phyloP scores from a whole-genome alignment of 2,329 filamentous ascomycete genomes.

The Malbranchea cinnamomea region DNA sequence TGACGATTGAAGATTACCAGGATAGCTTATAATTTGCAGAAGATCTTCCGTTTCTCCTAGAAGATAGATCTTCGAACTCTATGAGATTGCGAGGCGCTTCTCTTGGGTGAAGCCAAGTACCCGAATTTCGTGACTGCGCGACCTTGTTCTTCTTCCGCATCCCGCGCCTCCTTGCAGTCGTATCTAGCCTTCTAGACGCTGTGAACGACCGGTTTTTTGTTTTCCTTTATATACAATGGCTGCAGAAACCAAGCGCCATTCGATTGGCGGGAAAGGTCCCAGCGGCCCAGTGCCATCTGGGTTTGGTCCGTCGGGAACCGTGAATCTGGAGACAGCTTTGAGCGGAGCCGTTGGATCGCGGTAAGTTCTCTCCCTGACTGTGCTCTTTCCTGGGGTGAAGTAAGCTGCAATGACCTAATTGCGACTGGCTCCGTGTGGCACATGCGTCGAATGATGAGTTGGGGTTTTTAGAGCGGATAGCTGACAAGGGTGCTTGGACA shows the following conservation, averaged over 20 bases:
- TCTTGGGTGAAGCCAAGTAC: background rate
- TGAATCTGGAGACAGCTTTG: constrained; percentile 38
- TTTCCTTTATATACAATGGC: constrained; percentile 6
- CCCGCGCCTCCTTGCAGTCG: too few species aligned
- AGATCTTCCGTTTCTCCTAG: constrained; percentile 1
- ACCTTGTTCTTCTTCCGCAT: background rate
- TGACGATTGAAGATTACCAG: constrained; percentile 1
- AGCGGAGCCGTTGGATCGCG: constrained; percentile 47
- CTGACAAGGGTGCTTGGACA: background rate
- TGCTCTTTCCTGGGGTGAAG: background rate
- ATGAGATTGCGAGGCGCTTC: too few species aligned
- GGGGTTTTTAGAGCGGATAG: background rate
- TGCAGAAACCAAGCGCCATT: constrained; percentile 44
- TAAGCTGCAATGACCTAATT: background rate
- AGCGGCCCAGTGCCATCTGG: constrained; percentile 25
- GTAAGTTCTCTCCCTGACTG: constrained; percentile 27
- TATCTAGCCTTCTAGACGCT: too few species aligned
- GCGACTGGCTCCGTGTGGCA: background rate
- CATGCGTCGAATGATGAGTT: background rate
- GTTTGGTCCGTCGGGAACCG: constrained; percentile 29
- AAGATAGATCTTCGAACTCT: too few species aligned
- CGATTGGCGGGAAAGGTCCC: constrained; percentile 35
- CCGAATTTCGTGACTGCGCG: background rate
- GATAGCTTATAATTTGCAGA: background rate
- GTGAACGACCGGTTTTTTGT: background rate